These are phyloP conservation scores for Phyllosticta citribraziliensis DNA, from an alignment of 2,329 filamentous ascomycete genomes.

Conservation along the genomic window DNA sequence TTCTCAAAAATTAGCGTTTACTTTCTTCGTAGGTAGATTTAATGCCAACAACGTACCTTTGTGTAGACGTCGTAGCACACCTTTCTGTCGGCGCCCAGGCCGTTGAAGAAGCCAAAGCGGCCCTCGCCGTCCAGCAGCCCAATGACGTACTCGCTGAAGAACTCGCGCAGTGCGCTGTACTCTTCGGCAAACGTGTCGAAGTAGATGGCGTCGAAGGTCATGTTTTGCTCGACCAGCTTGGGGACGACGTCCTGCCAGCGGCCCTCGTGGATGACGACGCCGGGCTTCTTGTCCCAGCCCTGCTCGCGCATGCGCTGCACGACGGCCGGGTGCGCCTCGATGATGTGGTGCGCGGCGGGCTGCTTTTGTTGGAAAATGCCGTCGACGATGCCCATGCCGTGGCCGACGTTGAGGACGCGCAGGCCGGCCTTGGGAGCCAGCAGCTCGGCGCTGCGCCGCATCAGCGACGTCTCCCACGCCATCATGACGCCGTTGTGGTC, in stretches of 20 bases:
- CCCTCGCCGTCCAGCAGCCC: conserved; percentile 57
- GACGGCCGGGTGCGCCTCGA: conserved; percentile 43
- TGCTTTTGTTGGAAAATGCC: conserved; percentile 33
- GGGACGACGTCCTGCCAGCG: conserved; percentile 42
- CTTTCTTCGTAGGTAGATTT: not conserved
- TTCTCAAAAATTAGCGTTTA: not conserved
- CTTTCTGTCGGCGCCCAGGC: conserved; percentile 81
- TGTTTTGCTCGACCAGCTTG: conserved; percentile 32
- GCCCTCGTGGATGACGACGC: conserved; percentile 39
- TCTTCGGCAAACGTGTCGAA: conserved; percentile 98
- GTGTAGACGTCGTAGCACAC: conserved; percentile 96
- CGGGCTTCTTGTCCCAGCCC: conserved; percentile 39
- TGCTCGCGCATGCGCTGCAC: conserved; percentile 35
- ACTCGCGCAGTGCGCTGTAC: conserved; percentile 72
- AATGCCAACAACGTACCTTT: conserved; percentile 39
- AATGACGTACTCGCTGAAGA: conserved; percentile 82
- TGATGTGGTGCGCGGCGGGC: conserved; percentile 39
- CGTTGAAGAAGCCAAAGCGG: conserved; percentile 56
- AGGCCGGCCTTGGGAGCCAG: conserved; percentile 30
- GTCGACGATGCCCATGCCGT: conserved; percentile 44
- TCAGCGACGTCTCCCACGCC: conserved; percentile 43
- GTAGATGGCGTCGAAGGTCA: conserved; percentile 54
- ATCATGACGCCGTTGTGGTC: conserved; percentile 45
- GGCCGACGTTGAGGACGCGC: conserved; percentile 40
- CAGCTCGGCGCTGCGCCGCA: conserved; percentile 36